Conservation (phyloP, 2,329 filamentous ascomycete species). For the Dactylellina drechsleri region DNA sequence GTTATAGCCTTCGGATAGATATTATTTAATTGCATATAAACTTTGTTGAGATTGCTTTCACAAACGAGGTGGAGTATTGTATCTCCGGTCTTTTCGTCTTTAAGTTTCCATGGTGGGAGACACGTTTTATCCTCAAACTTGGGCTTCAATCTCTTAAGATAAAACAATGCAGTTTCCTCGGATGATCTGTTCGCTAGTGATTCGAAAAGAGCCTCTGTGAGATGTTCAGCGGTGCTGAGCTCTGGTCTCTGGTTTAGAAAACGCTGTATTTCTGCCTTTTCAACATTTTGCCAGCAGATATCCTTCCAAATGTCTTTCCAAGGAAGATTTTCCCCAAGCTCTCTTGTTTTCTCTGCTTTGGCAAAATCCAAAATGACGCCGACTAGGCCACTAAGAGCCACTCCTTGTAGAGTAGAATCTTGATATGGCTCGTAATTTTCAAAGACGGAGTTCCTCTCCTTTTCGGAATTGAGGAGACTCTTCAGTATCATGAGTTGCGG, state of each 20-base stretch:
- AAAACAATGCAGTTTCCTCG: neutral
- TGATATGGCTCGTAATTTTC: slow-evolving; percentile 9
- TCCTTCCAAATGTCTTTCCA: slow-evolving; percentile 37
- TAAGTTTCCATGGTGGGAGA: neutral
- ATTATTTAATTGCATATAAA: slow-evolving; percentile 5
- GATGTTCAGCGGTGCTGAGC: slow-evolving; percentile 13
- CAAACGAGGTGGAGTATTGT: slow-evolving; percentile 30
- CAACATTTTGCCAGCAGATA: too few species aligned
- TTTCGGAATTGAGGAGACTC: neutral
- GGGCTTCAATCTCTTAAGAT: neutral
- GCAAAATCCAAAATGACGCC: slow-evolving; percentile 16
- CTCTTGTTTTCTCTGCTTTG: neutral
- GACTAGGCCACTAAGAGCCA: neutral
- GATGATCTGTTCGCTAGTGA: neutral
- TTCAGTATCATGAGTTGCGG: neutral
- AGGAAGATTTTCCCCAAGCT: neutral
- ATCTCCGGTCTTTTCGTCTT: slow-evolving; percentile 1
- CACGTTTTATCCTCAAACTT: neutral
- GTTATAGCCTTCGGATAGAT: neutral
- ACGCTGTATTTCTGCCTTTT: neutral
- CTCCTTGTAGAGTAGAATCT: slow-evolving; percentile 2
- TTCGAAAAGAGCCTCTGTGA: slow-evolving; percentile 6
- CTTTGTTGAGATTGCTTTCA: too few species aligned
- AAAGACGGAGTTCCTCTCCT: slow-evolving; percentile 1
- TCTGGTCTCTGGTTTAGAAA: slow-evolving; percentile 12